These are phyloP conservation scores for Chernovozyma sophiae-reginae DNA, from an alignment of 1,139 yeast genomes.

Conservation along the genomic window DNA sequence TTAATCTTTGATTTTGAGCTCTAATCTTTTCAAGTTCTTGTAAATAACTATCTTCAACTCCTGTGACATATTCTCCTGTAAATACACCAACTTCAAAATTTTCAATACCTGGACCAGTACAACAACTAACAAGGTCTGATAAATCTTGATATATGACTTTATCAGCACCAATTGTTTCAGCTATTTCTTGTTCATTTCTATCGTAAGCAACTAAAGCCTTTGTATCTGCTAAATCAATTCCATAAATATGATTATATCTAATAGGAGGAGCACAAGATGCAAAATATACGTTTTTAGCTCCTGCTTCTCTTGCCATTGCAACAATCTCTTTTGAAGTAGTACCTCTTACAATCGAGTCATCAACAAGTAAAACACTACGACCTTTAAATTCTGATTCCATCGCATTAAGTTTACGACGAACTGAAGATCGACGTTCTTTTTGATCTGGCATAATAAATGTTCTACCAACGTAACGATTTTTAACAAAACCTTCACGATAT, in stretches of 20 bases:
- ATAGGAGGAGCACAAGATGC: constrained; percentile 99
- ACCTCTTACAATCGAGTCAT: constrained; percentile 96
- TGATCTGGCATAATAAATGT: constrained; percentile 99
- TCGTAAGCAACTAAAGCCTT: constrained; percentile 89
- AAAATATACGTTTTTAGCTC: constrained; percentile 87
- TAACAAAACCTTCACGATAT: constrained; percentile 95
- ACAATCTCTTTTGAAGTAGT: constrained; percentile 96
- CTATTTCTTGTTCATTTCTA: constrained; percentile 68
- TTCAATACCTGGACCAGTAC: constrained; percentile 52
- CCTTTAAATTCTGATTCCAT: constrained; percentile 90
- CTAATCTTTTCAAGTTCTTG: constrained; percentile 79
- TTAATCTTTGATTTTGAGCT: constrained; percentile 69
- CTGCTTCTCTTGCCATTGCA: constrained; percentile 97
- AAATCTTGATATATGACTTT: constrained; percentile 83
- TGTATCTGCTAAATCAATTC: constrained; percentile 95
- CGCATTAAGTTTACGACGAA: constrained; percentile 90
- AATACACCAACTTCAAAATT: constrained; percentile 96
- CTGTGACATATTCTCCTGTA: constrained; percentile 90
- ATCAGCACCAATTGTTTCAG: constrained; percentile 85
- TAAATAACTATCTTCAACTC: constrained; percentile 78
- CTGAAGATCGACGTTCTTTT: constrained; percentile 88
- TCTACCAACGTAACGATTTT: constrained; percentile 94
- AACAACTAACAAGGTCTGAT: constrained; percentile 77
- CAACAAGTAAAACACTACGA: constrained; percentile 86
- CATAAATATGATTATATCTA: constrained; percentile 91